phyloP scores from a whole-genome alignment of 345 rosid species.

The Cochlearia excelsa region DNA sequence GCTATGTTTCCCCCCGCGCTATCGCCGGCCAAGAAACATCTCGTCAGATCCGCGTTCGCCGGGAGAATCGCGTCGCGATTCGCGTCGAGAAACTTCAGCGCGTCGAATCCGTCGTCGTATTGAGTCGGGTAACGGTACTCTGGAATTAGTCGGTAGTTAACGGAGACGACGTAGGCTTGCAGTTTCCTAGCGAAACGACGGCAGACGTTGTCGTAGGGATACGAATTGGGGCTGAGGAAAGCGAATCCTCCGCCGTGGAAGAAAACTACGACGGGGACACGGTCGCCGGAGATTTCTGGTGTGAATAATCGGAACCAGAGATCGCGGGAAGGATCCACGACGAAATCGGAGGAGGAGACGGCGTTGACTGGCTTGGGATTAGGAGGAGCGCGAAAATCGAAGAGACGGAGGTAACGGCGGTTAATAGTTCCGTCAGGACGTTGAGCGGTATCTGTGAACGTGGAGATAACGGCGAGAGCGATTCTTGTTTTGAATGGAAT shows the following conservation, averaged over 20 bases:
- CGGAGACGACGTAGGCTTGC: constrained; percentile 62
- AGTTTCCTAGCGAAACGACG: constrained; percentile 54
- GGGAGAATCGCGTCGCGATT: constrained; percentile 39
- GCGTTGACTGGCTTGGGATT: constrained; percentile 45
- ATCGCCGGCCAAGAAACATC: constrained; percentile 69
- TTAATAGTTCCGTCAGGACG: constrained; percentile 62
- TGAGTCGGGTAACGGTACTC: constrained; percentile 72
- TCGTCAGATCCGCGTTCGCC: constrained; percentile 50
- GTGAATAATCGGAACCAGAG: constrained; percentile 78
- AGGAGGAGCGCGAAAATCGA: constrained; percentile 49
- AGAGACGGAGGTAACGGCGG: constrained; percentile 52
- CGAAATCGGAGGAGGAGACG: constrained; percentile 56
- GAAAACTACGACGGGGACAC: constrained; percentile 64
- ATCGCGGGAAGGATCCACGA: constrained; percentile 53
- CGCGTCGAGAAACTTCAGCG: constrained; percentile 48
- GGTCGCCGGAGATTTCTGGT: constrained; percentile 16
- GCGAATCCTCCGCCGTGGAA: constrained; percentile 90
- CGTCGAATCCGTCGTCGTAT: constrained; percentile 76
- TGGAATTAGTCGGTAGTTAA: constrained; percentile 72
- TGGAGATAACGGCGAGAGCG: constrained; percentile 38
- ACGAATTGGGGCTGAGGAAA: constrained; percentile 52
- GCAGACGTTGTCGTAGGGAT: constrained; percentile 57
- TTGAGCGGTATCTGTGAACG: constrained; percentile 39
- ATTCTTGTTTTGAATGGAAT: constrained; percentile 65
- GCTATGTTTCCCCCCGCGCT: constrained; percentile 82